phyloP scores from a whole-genome alignment of 2,329 filamentous ascomycete species.

The Hypoxylon sp. region DNA sequence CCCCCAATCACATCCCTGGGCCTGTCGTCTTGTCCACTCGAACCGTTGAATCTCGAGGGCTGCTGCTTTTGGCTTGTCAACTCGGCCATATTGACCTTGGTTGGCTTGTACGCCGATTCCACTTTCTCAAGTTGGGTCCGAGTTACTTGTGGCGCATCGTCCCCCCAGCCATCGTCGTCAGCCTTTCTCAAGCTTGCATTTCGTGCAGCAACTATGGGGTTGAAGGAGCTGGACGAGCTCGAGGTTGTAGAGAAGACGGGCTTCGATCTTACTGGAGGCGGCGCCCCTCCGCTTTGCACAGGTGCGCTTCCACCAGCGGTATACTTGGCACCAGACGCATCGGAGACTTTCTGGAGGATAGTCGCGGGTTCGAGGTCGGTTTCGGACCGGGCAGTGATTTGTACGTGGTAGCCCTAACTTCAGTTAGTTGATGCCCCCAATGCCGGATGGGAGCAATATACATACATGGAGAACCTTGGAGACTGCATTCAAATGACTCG shows the following conservation, averaged over 20 bases:
- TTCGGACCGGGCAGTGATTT: constrained; percentile 94
- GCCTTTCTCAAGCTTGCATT: constrained; percentile 66
- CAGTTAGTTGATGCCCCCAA: constrained; percentile 30
- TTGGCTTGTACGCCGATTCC: constrained; percentile 90
- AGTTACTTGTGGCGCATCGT: constrained; percentile 94
- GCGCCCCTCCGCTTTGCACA: constrained; percentile 64
- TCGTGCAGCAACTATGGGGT: constrained; percentile 76
- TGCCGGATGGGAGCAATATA: constrained; percentile 10
- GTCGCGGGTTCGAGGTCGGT: constrained; percentile 86
- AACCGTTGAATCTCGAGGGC: constrained; percentile 69
- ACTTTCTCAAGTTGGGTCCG: constrained; percentile 92
- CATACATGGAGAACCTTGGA: constrained; percentile 83
- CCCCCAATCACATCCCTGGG: constrained; percentile 79
- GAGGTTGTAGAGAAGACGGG: constrained; percentile 89
- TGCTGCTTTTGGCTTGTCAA: constrained; percentile 80
- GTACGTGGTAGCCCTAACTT: constrained; percentile 87
- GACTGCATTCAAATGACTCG: constrained; percentile 89
- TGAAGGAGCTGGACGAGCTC: constrained; percentile 65
- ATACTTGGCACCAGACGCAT: constrained; percentile 96
- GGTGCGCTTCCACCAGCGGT: constrained; percentile 74
- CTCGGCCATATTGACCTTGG: constrained; percentile 92
- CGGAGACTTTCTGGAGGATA: constrained; percentile 93
- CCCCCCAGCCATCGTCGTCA: constrained; percentile 93
- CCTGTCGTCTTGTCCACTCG: constrained; percentile 60
- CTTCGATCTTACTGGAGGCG: constrained; percentile 86